phyloP scores from a whole-genome alignment of 139 green algal species.

The Mesotaenium endlicherianum region DNA sequence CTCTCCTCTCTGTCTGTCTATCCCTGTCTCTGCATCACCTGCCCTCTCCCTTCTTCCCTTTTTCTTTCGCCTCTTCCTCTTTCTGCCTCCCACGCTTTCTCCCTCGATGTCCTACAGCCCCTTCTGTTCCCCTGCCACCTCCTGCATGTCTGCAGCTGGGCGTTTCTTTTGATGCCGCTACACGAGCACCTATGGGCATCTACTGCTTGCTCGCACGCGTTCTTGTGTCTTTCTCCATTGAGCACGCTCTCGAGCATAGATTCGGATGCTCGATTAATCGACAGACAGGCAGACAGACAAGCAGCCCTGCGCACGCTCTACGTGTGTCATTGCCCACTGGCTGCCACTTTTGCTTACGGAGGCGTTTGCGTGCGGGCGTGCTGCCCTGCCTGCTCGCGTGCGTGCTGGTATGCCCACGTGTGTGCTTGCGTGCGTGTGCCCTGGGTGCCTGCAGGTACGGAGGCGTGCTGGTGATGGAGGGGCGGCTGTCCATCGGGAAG shows the following conservation, averaged over 20 bases:
- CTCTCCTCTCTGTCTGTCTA: not conserved
- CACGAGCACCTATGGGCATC: no score
- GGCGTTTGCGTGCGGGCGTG: not conserved
- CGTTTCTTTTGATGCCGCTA: no score
- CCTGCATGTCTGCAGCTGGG: no score
- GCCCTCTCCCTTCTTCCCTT: not conserved
- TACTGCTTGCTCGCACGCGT: no score
- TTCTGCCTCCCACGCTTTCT: not conserved
- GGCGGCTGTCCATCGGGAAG: constrained; percentile 34
- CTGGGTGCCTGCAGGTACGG: constrained; percentile 44
- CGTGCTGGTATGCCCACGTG: not conserved
- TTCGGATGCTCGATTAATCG: no score
- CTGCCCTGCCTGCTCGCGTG: not conserved
- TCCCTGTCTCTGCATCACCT: not conserved
- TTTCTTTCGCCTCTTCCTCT: not conserved
- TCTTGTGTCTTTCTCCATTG: no score
- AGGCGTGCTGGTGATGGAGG: constrained; percentile 49
- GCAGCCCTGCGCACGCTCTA: no score
- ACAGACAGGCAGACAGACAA: no score
- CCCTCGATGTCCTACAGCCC: not conserved
- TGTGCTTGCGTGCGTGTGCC: not conserved
- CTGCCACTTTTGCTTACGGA: no score
- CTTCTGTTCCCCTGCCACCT: no score
- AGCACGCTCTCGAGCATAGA: no score
- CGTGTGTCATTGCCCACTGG: no score